A percentile compares a stretch with the other conserved stretches of the same genome.
phyloP scores from a whole-genome alignment of 208 protist species.

The Histomonas meleagridis region DNA sequence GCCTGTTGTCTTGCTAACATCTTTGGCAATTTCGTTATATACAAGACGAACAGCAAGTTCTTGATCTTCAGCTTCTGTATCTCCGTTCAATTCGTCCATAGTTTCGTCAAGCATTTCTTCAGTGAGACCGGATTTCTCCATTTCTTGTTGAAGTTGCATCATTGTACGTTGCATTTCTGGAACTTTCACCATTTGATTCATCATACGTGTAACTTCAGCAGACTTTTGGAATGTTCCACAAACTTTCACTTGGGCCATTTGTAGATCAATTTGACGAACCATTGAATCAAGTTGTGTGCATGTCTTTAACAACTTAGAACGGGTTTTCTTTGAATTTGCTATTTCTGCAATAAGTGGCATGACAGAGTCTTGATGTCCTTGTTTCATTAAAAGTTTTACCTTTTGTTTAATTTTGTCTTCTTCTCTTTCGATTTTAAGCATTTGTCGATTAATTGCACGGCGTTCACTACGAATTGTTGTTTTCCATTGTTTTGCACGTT shows the following conservation, averaged over 20 bases:
- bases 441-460: not conserved
- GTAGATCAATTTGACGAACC: constrained; percentile 6
- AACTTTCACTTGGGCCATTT: constrained; percentile 15
- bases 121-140: not conserved
- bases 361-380: not conserved
- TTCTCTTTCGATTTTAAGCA: not conserved
- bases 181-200: not conserved
- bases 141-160: not conserved
- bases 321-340: not conserved
- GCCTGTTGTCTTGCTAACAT: not conserved
- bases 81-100: not conserved
- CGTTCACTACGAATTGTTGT: not conserved
- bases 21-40: not conserved
- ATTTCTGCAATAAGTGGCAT: not conserved
- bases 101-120: not conserved
- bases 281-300: not conserved
- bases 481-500: constrained; percentile 20
- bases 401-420: not conserved
- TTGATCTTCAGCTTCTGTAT: not conserved
- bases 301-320: constrained; percentile 19
- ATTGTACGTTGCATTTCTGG: constrained; percentile 10
- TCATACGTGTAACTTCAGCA: not conserved
- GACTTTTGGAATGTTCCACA: not conserved
- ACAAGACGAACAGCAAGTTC: not conserved
- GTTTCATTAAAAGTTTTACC: constrained; percentile 18